A percentile compares a stretch with the other conserved stretches of the same genome.
phyloP scores from a whole-genome alignment of 192 early-diverging fungal genomes.

The Entomortierella beljakovae region DNA sequence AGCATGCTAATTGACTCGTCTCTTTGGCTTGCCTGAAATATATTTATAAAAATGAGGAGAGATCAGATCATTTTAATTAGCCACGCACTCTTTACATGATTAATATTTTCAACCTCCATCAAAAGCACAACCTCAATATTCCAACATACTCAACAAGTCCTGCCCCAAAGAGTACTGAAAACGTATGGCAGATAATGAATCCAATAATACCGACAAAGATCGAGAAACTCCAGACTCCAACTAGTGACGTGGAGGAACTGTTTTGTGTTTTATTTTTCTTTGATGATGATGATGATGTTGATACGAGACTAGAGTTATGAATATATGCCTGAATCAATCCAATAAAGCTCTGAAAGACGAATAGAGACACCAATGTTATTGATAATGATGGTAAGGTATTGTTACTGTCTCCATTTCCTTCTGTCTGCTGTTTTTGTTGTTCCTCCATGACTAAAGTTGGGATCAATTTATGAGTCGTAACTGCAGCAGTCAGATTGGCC shows the following conservation, averaged over 20 bases:
- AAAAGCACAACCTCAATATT: too few species aligned
- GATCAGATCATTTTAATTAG: too few species aligned
- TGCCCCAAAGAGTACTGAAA: constrained; percentile 48
- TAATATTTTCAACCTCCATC: too few species aligned
- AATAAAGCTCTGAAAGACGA: constrained; percentile 21
- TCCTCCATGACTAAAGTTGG: constrained; percentile 4
- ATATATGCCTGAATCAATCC: constrained; percentile 21
- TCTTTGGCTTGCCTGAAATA: constrained; percentile 42
- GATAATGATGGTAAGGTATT: constrained; percentile 39
- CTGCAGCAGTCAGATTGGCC: constrained; percentile 24
- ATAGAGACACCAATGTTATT: constrained; percentile 29
- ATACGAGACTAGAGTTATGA: background rate
- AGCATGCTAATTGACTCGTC: constrained; percentile 37
- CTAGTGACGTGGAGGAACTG: constrained; percentile 7
- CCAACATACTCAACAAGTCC: constrained; percentile 28
- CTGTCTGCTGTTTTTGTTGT: background rate
- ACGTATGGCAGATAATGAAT: constrained; percentile 31
- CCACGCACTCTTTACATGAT: too few species aligned
- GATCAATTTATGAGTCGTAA: constrained; percentile 29
- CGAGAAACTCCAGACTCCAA: constrained; percentile 23
- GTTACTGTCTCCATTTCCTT: background rate
- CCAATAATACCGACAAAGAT: constrained; percentile 36
- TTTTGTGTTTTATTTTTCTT: too few species aligned
- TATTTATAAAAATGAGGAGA: too few species aligned
- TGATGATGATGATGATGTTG: background rate